Percentiles rank a stretch among this genome's conserved stretches.
These are phyloP conservation scores for Gloeopeniophorella convolvens DNA, from an alignment of 768 basidiomycete species.

Conservation along the genomic window DNA sequence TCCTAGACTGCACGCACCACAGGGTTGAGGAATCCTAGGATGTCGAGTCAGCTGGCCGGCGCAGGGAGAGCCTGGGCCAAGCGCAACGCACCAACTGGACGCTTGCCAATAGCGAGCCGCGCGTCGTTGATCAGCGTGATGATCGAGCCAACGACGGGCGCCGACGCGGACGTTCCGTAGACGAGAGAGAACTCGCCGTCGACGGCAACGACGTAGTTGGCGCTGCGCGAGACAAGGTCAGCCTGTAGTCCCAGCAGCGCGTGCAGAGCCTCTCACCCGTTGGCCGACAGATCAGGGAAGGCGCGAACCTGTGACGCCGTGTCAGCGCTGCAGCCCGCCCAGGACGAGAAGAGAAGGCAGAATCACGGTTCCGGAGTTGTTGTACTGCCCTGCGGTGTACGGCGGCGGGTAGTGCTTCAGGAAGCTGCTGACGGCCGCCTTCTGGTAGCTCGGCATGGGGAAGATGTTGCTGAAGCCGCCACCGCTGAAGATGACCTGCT, in stretches of 20 bases:
- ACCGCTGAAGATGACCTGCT: conserved; percentile 33
- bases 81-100: neutral
- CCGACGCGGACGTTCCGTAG: conserved; percentile 33
- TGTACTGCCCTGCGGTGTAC: conserved; percentile 29
- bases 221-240: too few species aligned
- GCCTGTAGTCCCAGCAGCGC: too few species aligned
- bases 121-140: conserved; percentile 34
- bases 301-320: conserved; percentile 25
- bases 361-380: conserved; percentile 28
- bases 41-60: neutral
- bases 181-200: conserved; percentile 25
- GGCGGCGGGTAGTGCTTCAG: conserved; percentile 29
- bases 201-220: conserved; percentile 15
- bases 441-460: conserved; percentile 32
- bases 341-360: neutral
- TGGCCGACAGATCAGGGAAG: conserved; percentile 31
- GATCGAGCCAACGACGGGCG: conserved; percentile 30
- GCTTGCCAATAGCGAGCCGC: conserved; percentile 29
- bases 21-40: conserved; percentile 8
- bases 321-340: neutral
- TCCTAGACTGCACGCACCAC: neutral
- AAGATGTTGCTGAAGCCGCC: conserved; percentile 40
- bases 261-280: too few species aligned
- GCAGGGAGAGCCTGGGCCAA: neutral
- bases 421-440: conserved; percentile 26